Conservation (phyloP, 1,284 basidiomycete genomes). For the Peniophora sp. region DNA sequence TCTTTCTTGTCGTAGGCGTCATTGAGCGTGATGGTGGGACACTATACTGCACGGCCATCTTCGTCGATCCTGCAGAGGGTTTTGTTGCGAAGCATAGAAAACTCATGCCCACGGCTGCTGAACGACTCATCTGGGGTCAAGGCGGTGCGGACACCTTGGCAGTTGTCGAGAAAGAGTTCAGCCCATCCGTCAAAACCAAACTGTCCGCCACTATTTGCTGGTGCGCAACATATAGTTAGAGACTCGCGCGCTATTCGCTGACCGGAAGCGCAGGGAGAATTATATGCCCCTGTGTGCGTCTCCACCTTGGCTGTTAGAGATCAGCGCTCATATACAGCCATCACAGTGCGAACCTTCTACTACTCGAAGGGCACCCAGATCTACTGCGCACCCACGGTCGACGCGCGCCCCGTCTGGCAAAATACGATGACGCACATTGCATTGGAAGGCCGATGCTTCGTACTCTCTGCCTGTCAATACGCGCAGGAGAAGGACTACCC, state of each 20-base stretch:
- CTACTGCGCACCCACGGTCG: conserved; percentile 65
- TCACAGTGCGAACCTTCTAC: conserved; percentile 48
- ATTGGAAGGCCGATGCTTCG: conserved; percentile 67
- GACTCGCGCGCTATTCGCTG: too few relatives aligned
- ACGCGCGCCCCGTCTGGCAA: conserved; percentile 57
- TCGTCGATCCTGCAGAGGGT: conserved; percentile 30
- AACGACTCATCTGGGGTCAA: conserved; percentile 65
- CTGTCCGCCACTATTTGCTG: conserved; percentile 64
- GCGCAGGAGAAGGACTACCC: conserved; percentile 58
- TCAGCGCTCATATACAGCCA: conserved; percentile 1
- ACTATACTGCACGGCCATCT: conserved; percentile 63
- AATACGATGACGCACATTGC: conserved; percentile 68
- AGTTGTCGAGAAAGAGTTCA: conserved; percentile 20
- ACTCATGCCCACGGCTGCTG: conserved; percentile 61
- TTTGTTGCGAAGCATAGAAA: conserved; percentile 66
- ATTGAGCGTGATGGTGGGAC: conserved; percentile 63
- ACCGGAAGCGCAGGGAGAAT: conserved; percentile 47
- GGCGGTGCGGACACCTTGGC: conserved; percentile 30
- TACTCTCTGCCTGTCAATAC: conserved; percentile 60
- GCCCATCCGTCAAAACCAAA: conserved; percentile 28
- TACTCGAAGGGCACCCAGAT: conserved; percentile 57
- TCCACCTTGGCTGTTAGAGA: too few relatives aligned
- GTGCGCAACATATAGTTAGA: conserved; percentile 18
- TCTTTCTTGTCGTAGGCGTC: conserved; percentile 64
- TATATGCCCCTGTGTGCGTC: conserved; percentile 60